Base-by-base conservation (phyloP, 2,329 filamentous ascomycete species). In the Trichoderma sp. region DNA sequence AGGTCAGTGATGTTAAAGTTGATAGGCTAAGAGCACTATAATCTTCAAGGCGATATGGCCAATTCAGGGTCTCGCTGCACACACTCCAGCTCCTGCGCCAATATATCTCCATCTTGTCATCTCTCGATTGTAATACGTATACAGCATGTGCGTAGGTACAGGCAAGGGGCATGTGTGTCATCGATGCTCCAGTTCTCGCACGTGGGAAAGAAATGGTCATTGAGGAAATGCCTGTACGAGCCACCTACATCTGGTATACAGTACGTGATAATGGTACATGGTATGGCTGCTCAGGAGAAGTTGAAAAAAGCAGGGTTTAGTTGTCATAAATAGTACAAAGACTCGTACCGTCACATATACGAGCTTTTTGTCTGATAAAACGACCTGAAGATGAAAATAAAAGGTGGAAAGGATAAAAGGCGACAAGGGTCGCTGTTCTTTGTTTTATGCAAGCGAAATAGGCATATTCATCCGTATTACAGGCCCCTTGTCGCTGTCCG, bases 71-170 rank as follows among this genome's bases (percentile, higher is more conserved):
- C 24, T 65, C 62, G 62, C 62, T 65, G 62, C 52, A 57, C 52
- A 27, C 35, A 65, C 62, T 47, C 52, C 52, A 35, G 24, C 61
- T 56, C 49, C 61, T 64, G 61, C 61, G 61, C 55, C 52, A 21
- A 19, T 49, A 1, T n/a, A 33, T 52, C 29, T 35, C 24, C 43
- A 13, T 49, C 43, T 61, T 10, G 47, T 33, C 47, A 24, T 24
- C 8, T 58, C 16, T 43, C 40, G 40, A 43, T 7, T 19, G 33
- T 6, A 19, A 8, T 43, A 43, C 40, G 40, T 43, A 19, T n/a
- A 43, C 40, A 4, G 2, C 7, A 43, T n/a, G 40, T 43, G 10
- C 16, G 19, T 43, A 43, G 27, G 27, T 27, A n/a, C n/a, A 27
- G 40, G 19, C 31, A 33, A 37, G 56, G 37, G 56, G 31, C 7